phyloP scores from a whole-genome alignment of 345 rosid genomes.

The Gossypium arboreum region DNA sequence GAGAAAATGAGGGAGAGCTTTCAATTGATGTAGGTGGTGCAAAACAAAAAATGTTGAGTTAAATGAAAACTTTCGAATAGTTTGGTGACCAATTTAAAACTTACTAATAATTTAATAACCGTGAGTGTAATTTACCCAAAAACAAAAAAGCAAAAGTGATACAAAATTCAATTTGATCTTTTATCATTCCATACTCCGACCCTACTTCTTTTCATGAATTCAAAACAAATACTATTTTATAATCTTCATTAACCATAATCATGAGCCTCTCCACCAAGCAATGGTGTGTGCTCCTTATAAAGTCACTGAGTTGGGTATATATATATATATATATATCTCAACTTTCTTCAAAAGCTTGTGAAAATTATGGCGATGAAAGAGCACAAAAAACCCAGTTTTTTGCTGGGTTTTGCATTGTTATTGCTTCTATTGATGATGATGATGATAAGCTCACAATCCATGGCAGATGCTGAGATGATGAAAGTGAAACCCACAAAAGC shows the following conservation, averaged over 20 bases:
- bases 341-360: background rate
- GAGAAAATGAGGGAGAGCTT: no score
- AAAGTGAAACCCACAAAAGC: background rate
- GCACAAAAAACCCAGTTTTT: constrained; percentile 6
- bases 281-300: constrained; percentile 11
- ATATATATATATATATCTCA: no score
- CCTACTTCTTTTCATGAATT: constrained; percentile 10
- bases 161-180: background rate
- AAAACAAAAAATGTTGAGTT: no score
- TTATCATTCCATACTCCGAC: constrained; percentile 2
- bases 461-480: background rate
- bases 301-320: background rate
- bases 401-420: background rate
- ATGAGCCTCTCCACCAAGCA: constrained; percentile 10
- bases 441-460: background rate
- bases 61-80: no score
- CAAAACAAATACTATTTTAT: background rate
- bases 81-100: no score
- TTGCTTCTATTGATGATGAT: constrained; percentile 7
- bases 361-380: constrained; percentile 14
- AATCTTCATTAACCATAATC: background rate
- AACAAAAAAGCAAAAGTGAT: background rate
- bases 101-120: no score
- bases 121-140: no score
- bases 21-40: no score